Percentiles rank a stretch among this genome's conserved stretches.
Conservation (phyloP, 768 basidiomycete genomes). For the Psilocybe subaeruginosa region DNA sequence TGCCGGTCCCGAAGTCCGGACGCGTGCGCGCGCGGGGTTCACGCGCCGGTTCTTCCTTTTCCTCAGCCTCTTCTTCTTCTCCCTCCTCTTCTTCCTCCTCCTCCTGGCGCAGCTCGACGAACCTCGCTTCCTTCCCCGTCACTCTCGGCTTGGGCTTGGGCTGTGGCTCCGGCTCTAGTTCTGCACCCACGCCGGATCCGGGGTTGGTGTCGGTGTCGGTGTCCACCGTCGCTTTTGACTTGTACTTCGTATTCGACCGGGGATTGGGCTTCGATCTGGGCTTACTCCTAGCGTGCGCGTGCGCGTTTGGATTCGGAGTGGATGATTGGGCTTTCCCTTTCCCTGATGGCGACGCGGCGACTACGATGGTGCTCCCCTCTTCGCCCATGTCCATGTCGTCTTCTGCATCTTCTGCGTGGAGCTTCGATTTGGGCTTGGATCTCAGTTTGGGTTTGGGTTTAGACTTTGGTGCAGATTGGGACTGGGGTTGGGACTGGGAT, state of each 20-base stretch:
- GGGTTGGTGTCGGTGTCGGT: conserved; percentile 24
- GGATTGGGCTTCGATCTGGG: no score
- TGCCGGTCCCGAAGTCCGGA: background rate
- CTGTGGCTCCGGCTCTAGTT: background rate
- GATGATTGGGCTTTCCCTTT: no score
- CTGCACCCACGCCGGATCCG: background rate
- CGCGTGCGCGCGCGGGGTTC: background rate
- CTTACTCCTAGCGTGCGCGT: no score
- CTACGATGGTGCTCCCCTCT: background rate
- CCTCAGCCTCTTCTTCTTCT: no score
- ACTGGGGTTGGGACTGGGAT: no score
- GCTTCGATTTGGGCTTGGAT: background rate
- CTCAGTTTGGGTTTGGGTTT: no score
- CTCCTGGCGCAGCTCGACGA: background rate
- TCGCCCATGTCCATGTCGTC: conserved; percentile 6
- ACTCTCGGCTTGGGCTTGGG: no score
- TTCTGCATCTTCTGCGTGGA: background rate
- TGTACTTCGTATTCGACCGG: conserved; percentile 2
- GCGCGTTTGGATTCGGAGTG: no score
- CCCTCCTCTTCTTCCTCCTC: background rate
- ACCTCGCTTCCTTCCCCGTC: background rate
- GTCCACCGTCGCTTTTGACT: conserved; percentile 14
- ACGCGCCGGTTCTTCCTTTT: background rate
- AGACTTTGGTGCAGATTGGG: no score
- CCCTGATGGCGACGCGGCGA: conserved; percentile 15